Conservation (phyloP, 2,329 filamentous ascomycete species). For the Colletotrichum sp. region DNA sequence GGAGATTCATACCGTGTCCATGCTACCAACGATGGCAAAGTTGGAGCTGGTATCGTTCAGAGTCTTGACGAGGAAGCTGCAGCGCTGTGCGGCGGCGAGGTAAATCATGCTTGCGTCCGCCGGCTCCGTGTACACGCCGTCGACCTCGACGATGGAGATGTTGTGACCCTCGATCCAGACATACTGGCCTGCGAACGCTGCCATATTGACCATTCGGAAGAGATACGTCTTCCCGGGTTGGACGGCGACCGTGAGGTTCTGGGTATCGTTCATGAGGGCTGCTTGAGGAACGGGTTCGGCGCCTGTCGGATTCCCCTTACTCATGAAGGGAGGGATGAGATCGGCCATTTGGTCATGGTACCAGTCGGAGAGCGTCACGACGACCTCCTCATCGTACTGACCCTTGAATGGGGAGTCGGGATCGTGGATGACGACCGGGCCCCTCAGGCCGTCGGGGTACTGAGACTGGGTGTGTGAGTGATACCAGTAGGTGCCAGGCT, state of each 20-base stretch:
- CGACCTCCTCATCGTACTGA: constrained; percentile 66
- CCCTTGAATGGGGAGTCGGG: constrained; percentile 60
- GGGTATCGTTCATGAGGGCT: constrained; percentile 74
- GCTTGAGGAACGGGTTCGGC: constrained; percentile 72
- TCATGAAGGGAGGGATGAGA: constrained; percentile 54
- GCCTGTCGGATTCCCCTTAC: constrained; percentile 59
- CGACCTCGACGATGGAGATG: constrained; percentile 74
- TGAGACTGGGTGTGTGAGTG: constrained; percentile 72
- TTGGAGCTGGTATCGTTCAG: constrained; percentile 66
- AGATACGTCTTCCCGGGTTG: constrained; percentile 74
- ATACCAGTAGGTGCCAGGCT: constrained; percentile 82
- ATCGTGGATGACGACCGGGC: constrained; percentile 69
- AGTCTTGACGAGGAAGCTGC: constrained; percentile 66
- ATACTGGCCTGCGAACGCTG: constrained; percentile 72
- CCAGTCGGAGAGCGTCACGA: constrained; percentile 73
- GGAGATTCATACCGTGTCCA: constrained; percentile 63
- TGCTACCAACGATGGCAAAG: constrained; percentile 71
- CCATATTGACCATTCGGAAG: constrained; percentile 75
- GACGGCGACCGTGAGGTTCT: constrained; percentile 63
- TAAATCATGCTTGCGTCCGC: constrained; percentile 68
- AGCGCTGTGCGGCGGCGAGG: constrained; percentile 71
- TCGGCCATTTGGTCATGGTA: constrained; percentile 65
- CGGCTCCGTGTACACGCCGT: constrained; percentile 71
- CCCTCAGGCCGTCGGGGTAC: constrained; percentile 74
- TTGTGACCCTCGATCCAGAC: constrained; percentile 72